Conservation (phyloP, 2,329 filamentous ascomycete genomes). For the Xylariaceae sp. region DNA sequence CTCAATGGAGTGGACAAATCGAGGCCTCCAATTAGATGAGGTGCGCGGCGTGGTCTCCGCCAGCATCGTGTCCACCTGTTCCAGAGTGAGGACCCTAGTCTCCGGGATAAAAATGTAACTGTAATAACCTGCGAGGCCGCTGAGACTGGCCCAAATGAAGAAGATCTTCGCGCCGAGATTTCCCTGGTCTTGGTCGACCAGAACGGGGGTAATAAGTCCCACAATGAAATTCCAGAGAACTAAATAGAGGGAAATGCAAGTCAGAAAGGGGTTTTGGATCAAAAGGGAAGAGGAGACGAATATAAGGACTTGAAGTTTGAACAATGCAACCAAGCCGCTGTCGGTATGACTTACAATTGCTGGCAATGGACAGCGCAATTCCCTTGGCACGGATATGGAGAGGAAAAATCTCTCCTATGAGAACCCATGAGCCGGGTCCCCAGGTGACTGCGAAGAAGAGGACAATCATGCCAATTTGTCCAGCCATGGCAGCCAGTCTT, state of each 20-base stretch:
- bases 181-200: conserved; percentile 54
- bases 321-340: not conserved
- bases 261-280: not conserved
- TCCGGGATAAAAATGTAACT: conserved; percentile 69
- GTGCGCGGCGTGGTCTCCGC: conserved; percentile 76
- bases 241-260: not conserved
- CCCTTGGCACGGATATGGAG: conserved; percentile 83
- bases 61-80: conserved; percentile 83
- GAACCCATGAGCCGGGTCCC: conserved; percentile 71
- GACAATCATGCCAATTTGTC: conserved; percentile 89
- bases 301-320: not conserved
- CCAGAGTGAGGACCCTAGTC: conserved; percentile 70
- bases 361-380: conserved; percentile 79
- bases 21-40: conserved; percentile 70
- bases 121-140: conserved; percentile 55
- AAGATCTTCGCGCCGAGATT: conserved; percentile 66
- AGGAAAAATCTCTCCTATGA: conserved; percentile 88
- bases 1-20: conserved; percentile 59
- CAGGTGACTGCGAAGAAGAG: conserved; percentile 88
- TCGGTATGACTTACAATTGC: conserved; percentile 55
- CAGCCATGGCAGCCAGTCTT: conserved; percentile 66
- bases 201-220: conserved; percentile 66
- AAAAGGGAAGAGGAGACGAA: not conserved
- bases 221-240: conserved; percentile 75
- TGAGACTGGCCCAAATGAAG: conserved; percentile 70